phyloP scores from a whole-genome alignment of 2,329 filamentous ascomycete genomes.

The Byssochlamys sp. region DNA sequence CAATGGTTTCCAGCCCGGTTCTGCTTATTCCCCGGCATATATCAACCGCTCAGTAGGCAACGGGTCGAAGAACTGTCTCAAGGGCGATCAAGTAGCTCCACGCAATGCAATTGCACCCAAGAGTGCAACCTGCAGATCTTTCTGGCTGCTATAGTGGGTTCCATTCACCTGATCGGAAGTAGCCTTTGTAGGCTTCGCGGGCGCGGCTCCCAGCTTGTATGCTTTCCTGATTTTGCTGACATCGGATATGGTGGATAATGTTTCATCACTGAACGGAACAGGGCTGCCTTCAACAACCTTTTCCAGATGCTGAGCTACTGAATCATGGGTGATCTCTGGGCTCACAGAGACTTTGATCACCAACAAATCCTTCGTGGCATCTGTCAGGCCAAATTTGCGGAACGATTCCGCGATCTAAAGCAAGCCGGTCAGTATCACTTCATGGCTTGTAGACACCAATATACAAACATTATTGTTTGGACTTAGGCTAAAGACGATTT shows the following conservation, averaged over 20 bases:
- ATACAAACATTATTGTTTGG: conserved; percentile 66
- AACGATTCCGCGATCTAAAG: conserved; percentile 81
- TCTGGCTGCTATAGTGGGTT: conserved; percentile 14
- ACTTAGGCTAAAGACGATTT: conserved; percentile 72
- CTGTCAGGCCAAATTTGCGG: conserved; percentile 70
- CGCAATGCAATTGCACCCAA: conserved; percentile 70
- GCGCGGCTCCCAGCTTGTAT: conserved; percentile 68
- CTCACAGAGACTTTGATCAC: conserved; percentile 66
- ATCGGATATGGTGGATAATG: conserved; percentile 53
- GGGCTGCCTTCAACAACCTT: conserved; percentile 53
- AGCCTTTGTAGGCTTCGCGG: conserved; percentile 26
- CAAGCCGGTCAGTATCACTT: conserved; percentile 6
- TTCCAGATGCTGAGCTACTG: conserved; percentile 51
- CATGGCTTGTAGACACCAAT: not conserved
- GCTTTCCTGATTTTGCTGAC: conserved; percentile 65
- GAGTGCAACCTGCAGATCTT: conserved; percentile 54
- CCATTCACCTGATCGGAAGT: conserved; percentile 9
- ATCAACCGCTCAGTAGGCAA: not conserved
- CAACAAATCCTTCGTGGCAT: conserved; percentile 61
- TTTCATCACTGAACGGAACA: conserved; percentile 53
- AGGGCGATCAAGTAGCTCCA: conserved; percentile 38
- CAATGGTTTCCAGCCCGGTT: not conserved
- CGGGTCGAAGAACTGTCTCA: not conserved
- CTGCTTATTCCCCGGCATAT: not conserved
- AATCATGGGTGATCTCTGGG: conserved; percentile 37